Evolutionary conservation across 2,329 filamentous ascomycete species (phyloP).

Genomic region (Aspergillus niger): DNA sequence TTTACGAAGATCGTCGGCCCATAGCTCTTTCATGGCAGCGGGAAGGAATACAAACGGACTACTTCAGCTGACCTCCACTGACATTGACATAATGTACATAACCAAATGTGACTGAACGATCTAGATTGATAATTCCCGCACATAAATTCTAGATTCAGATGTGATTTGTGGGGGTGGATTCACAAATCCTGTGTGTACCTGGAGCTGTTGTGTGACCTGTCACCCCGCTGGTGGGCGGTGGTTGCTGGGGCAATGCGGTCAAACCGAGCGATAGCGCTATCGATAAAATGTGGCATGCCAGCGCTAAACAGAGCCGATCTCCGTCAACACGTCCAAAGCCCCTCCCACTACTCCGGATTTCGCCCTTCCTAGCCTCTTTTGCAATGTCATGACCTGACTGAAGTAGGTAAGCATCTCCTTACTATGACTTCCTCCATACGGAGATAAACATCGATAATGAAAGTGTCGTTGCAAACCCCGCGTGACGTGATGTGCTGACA

Average conservation of each 20-base stretch:
- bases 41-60: too few relatives aligned
- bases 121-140: too few relatives aligned
- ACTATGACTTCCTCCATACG: background rate
- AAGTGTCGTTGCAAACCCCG: background rate
- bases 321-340: slow-evolving; percentile 11
- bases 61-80: too few relatives aligned
- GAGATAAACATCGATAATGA: background rate
- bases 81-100: too few relatives aligned
- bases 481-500: background rate
- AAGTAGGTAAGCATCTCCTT: background rate
- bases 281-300: slow-evolving; percentile 25
- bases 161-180: too few relatives aligned
- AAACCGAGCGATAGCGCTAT: slow-evolving; percentile 25
- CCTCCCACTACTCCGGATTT: slow-evolving; percentile 4
- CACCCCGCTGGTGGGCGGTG: background rate
- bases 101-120: too few relatives aligned
- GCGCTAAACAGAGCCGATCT: slow-evolving; percentile 15
- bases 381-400: background rate
- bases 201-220: too few relatives aligned
- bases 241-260: slow-evolving; percentile 31
- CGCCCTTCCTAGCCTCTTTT: background rate
- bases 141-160: too few relatives aligned
- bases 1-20: too few relatives aligned
- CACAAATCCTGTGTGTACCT: too few relatives aligned
- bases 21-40: too few relatives aligned